Percentiles rank a stretch among this genome's conserved stretches.
These are phyloP conservation scores for Diplodia seriata DNA, from an alignment of 2,329 filamentous ascomycete genomes.

Conservation along the genomic window DNA sequence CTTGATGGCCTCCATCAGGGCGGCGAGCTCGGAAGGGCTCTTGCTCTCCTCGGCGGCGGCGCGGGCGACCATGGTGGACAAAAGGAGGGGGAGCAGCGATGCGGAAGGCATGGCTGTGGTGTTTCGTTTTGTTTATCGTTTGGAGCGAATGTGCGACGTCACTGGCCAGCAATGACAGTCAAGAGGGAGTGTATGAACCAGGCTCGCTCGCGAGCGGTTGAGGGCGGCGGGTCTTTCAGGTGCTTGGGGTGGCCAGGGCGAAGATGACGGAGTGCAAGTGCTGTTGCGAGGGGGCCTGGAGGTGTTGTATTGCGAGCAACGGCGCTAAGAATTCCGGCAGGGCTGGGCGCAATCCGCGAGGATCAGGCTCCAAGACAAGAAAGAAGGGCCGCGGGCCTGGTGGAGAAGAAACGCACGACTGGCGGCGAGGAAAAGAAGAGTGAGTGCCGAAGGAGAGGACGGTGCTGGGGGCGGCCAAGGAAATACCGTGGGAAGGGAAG, in stretches of 20 bases:
- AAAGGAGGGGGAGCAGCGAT: background rate
- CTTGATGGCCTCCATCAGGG: slow-evolving; percentile 13
- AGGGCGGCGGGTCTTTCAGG: slow-evolving; percentile 6
- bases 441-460: background rate
- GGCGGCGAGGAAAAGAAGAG: slow-evolving; percentile 16
- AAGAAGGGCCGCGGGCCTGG: slow-evolving; percentile 24
- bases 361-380: slow-evolving; percentile 10
- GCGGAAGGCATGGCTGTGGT: slow-evolving; percentile 21
- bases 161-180: slow-evolving; percentile 31
- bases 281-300: too few species aligned
- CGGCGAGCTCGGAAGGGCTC: slow-evolving; percentile 23
- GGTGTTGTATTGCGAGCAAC: background rate
- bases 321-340: slow-evolving; percentile 11
- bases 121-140: slow-evolving; percentile 18
- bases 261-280: background rate
- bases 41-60: background rate
- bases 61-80: slow-evolving; percentile 23
- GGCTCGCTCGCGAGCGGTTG: slow-evolving; percentile 28
- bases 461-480: slow-evolving; percentile 18
- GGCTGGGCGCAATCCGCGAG: slow-evolving; percentile 13
- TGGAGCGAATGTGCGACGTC: slow-evolving; percentile 20
- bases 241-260: background rate
- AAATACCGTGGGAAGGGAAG: slow-evolving; percentile 8
- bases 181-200: slow-evolving; percentile 20
- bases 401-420: slow-evolving; percentile 19